Evolutionary conservation across 2,329 filamentous ascomycete genomes (phyloP), one percentile per base, ranked within the genome.

Genomic region (Fusarium aywerte): DNA sequence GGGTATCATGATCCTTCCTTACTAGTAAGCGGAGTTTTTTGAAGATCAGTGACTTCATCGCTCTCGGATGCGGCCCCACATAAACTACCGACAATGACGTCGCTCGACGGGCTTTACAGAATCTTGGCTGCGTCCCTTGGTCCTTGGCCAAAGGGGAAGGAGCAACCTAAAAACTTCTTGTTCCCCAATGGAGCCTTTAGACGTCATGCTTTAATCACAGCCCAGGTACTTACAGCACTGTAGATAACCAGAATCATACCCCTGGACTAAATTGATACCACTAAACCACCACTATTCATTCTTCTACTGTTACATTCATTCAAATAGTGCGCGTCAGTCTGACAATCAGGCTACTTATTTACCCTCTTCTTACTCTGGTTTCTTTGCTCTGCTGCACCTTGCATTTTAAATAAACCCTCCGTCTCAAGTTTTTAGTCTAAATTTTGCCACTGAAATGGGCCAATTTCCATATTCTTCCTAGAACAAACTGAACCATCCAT

Each of bases 41-140:
- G 64, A 18, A 31, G 50, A 68, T 68, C 65, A 62, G 65, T 65
- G 65, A 68, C 60, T 65, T 68, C 42, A 68, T 62, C 40, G 42
- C 45, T 62, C 39, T 21, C 9, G 13, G 23, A 27, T 13, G 5
- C 39, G 52, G 60, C 23, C 58, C 60, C 58, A 57, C 27, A 62
- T 13, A 29, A 42, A 31, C 27, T 40, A 31, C 50, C 55, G 55
- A 49, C 11, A 33, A 68, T 68, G 65, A 68, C 65, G 65, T 68
- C 43, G 60, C 29, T 65, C 60, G 47, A 48, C 39, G 13, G 25
- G 25, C 38, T 32, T 33, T 65, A 52, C 53, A 68, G 56, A 36
- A 47, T 53, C 49, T 65, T 68, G 65, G 56, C 56, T 32, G 45
- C 13, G 23, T 54, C 58, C 33, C 45, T 33, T 48, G 35, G 21